Evolutionary conservation across 2,329 filamentous ascomycete species (phyloP), one percentile per base, ranked within the genome.

Genomic region (Aspergillus melleus): DNA sequence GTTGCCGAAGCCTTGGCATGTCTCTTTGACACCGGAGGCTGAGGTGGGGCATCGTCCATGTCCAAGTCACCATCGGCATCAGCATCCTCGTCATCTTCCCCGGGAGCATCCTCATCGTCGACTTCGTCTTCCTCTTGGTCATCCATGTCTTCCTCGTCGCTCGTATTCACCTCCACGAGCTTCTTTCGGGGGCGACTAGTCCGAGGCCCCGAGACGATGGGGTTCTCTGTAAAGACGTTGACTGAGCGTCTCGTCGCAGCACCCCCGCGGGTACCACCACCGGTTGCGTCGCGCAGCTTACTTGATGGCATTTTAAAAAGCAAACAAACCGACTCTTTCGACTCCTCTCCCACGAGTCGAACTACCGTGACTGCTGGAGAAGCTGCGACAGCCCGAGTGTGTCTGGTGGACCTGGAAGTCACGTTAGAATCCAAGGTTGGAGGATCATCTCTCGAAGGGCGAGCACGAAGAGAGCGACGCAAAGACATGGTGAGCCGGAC

Each of bases 281-380:
- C 72, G 51, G 77, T 81, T 26, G 78, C 79, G 65, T 82, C 80
- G 32, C 80, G 79, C 57, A 82, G 69, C 68, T 80, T 82, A 66
- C 74, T 80, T 20, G 79, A 75, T 19, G 80, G 78, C 75, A 81
- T 81, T 64, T 79, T 83, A 54, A 83, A 75, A 6, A 77, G 82
- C 56, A 83, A 67, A 62, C 75, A 77, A 52, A 83, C 76, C 46
- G 79, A 78, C 66, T 72, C 77, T 60, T 71, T 70, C 19, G 66
- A 62, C 57, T 78, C 74, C 56, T 73, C 76, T 14, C 74, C 62
- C 19, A 71, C 64, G 52, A 72, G 71, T 59, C 74, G 73, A 52
- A 74, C 74, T 39, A 78, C 70, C 52, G 75, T 76, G 49, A 78
- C 72, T 57, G 74, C 72, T 29, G 69, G 62, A 55, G 70, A 65